These are phyloP conservation scores for Filosporella fistucella DNA, from an alignment of 495 filamentous ascomycete species.

Conservation along the genomic window DNA sequence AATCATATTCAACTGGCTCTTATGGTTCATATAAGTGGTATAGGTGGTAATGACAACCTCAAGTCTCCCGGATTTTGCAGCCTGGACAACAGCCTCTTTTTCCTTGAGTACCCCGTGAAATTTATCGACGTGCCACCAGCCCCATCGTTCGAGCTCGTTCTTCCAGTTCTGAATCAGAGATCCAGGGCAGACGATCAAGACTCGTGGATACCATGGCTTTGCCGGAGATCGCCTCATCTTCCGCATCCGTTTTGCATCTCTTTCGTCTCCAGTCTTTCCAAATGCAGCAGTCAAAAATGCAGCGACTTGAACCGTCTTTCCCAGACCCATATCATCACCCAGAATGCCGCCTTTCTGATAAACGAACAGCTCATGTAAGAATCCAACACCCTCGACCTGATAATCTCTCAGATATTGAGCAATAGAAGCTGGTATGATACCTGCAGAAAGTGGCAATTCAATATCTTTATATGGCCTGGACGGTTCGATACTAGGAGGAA, in stretches of 20 bases:
- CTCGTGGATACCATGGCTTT: constrained; percentile 76
- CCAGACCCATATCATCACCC: constrained; percentile 95
- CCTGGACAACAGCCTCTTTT: constrained; percentile 67
- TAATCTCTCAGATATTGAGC: constrained; percentile 92
- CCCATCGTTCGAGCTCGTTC: constrained; percentile 81
- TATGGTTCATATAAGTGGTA: constrained; percentile 74
- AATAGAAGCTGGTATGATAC: constrained; percentile 83
- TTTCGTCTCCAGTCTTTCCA: constrained; percentile 88
- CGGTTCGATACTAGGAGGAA: constrained; percentile 53
- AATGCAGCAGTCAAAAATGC: constrained; percentile 91
- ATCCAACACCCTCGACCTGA: constrained; percentile 80
- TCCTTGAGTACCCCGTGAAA: constrained; percentile 65
- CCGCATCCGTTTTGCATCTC: constrained; percentile 86
- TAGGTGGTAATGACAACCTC: constrained; percentile 97
- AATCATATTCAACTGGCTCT: constrained; percentile 72
- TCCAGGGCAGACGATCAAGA: constrained; percentile 84
- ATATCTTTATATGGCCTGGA: constrained; percentile 70
- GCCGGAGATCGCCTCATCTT: constrained; percentile 55
- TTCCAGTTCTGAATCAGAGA: constrained; percentile 88
- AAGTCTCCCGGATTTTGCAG: constrained; percentile 68
- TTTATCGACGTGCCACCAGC: constrained; percentile 86
- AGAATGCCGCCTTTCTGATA: constrained; percentile 90
- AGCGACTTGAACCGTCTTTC: constrained; percentile 96
- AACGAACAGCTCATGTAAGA: constrained; percentile 86
- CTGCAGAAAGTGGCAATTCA: constrained; percentile 67